Evolutionary conservation across 768 basidiomycete genomes (phyloP), one percentile per base, ranked within the genome.

Genomic region (Phlebiopsis flavidoalba): DNA sequence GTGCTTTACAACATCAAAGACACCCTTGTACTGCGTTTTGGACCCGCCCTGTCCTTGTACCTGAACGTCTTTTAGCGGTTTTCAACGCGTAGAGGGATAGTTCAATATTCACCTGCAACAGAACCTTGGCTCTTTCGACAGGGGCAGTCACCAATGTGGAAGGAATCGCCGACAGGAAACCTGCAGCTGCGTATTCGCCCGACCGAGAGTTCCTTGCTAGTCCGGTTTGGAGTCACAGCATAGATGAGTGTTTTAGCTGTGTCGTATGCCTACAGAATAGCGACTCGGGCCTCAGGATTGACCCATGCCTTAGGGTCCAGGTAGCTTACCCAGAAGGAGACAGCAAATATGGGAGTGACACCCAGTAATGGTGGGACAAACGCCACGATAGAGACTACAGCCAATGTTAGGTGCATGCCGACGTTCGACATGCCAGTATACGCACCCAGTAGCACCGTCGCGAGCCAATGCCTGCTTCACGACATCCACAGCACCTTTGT

Each of bases 261-360:
- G 71, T 98, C 95, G 70, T 98, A 99, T 7, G 91, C 94, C 95
- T 96, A 24, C 21, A 19, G 26, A 31, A 31, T 31, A 31, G 26
- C 6, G 26, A 31, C 3, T 31, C n/a, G n/a, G n/a, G n/a, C n/a
- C n/a, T n/a, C 26, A 31, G 26, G 6, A 6, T 31, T 31, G 2
- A 31, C 6, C 6, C 26, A 31, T 3, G 26, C 6, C 26, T 3
- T 6, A 31, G 26, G 26, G 26, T 2, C 26, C 6, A 31, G 2
- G 3, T 11, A 22, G 19, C 15, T 43, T 36, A 95, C 95, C 95
- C 95, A 98, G 80, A 99, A 98, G 3, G 94, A 96, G 33, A 98
- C 78, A 3, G 97, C 97, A 68, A 99, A 99, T 69, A 98, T 98
- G 36, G 97, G 97, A 5, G 97, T 98, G 31, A 99, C 93, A 31